Evolutionary conservation across 106 monocot species (phyloP).

Genomic region (Allium cepa): DNA sequence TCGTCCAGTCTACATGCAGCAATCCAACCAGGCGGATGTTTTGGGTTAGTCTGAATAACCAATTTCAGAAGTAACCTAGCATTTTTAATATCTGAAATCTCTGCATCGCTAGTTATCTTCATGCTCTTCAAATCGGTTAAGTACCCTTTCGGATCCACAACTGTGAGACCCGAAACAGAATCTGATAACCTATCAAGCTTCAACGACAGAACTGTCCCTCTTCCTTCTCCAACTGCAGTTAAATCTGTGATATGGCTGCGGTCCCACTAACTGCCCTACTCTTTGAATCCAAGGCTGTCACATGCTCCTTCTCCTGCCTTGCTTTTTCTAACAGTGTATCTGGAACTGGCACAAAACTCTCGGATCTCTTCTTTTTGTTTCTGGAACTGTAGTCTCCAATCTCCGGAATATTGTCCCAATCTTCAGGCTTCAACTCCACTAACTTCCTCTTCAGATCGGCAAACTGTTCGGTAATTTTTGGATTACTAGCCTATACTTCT

Average conservation of each 20-base stretch:
- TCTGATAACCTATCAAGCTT: conserved; percentile 94
- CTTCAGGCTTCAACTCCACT: conserved; percentile 49
- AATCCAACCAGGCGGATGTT: conserved; percentile 98
- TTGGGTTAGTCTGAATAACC: conserved; percentile 93
- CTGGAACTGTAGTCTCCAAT: conserved; percentile 88
- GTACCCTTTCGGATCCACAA: conserved; percentile 96
- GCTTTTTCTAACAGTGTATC: conserved; percentile 96
- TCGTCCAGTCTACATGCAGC: conserved; percentile 95
- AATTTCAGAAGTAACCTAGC: conserved; percentile 88
- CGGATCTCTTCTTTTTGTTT: conserved; percentile 97
- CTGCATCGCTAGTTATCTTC: conserved; percentile 98
- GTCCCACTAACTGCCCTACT: conserved; percentile 80
- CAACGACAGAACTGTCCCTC: conserved; percentile 86
- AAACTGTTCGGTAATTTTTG: conserved; percentile 98
- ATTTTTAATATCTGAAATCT: conserved; percentile 99
- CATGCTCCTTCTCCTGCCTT: conserved; percentile 92
- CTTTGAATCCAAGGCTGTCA: conserved; percentile 87
- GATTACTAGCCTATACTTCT: conserved; percentile 97
- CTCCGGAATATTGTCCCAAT: conserved; percentile 98
- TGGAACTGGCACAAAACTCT: conserved; percentile 96
- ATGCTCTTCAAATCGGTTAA: conserved; percentile 96
- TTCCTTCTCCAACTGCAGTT: conserved; percentile 92
- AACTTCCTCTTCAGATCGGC: conserved; percentile 93
- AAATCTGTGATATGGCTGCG: conserved; percentile 90
- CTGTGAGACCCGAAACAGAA: conserved; percentile 87